Evolutionary conservation across 2,329 filamentous ascomycete genomes (phyloP), one percentile per base, ranked within the genome.

Genomic region (Colletotrichum nymphaeae): DNA sequence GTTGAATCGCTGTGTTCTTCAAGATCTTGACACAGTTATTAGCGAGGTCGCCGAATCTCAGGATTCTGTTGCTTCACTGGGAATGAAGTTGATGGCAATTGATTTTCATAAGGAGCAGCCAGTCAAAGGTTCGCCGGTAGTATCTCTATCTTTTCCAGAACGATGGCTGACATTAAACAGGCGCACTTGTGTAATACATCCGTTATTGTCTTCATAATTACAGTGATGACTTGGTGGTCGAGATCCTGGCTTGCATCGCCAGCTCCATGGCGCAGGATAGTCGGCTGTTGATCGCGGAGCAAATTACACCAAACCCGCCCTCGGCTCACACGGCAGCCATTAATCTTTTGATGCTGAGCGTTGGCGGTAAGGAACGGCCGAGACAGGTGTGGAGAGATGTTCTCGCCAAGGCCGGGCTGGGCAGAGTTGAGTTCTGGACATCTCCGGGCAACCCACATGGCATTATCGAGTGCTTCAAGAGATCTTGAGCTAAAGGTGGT

Each of bases 191-290:
- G 9, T 84, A 84, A 75, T 81, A 78, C 75, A 80, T 81, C 67
- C 78, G 78, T 63, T 79, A 80, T 9, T 81, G 80, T 56, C 78
- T 85, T 4, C 83, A 84, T 67, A 79, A 84, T 69, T 84, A 83
- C 74, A 72, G 78, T 26, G 81, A 83, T 59, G 76, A 78, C 2
- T 77, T 78, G 8, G 78, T 76, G 24, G 77, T 80, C 0, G 60
- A 75, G 24, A 83, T 84, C 2, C 76, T 84, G 26, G 12, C 5
- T 8, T 14, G 12, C 2, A 55, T 55, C 22, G 52, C 52, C 16
- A n/a, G 11, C 52, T 2, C 52, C n/a, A 55, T 55, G 52, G 52
- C 52, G 11, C 5, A 14, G 12, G 52, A 55, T n/a, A 55, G 52
- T 26, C n/a, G 22, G 8, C 24, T 55, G 9, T 16, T 55, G 52